These are phyloP conservation scores for Aspergillus melleus DNA, from an alignment of 2,329 filamentous ascomycete genomes.

Conservation along the genomic window DNA sequence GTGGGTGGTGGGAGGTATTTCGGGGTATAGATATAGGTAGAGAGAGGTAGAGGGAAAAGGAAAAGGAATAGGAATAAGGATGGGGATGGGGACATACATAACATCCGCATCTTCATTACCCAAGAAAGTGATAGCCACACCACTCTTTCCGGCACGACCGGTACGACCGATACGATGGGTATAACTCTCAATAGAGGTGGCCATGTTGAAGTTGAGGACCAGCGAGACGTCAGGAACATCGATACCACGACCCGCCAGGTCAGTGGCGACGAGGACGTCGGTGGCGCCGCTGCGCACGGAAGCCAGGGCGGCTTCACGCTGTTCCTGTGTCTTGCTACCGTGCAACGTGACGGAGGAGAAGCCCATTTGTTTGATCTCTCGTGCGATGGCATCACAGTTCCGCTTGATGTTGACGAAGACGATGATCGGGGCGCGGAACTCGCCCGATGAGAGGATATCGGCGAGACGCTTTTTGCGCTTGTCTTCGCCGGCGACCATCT, in stretches of 20 bases:
- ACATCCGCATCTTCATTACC: constrained; percentile 87
- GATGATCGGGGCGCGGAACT: constrained; percentile 88
- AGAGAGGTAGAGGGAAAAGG: neutral
- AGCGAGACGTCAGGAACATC: constrained; percentile 92
- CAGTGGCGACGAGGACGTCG: constrained; percentile 90
- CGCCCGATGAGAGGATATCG: constrained; percentile 78
- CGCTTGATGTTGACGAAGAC: constrained; percentile 99
- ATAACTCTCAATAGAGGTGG: constrained; percentile 86
- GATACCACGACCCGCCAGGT: constrained; percentile 94
- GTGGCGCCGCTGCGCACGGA: constrained; percentile 78
- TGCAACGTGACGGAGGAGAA: constrained; percentile 88
- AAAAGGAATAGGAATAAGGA: neutral
- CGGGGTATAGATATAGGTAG: too few species aligned
- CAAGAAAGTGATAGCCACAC: constrained; percentile 94
- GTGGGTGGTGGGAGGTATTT: neutral
- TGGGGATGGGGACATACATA: constrained; percentile 55
- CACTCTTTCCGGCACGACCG: constrained; percentile 93
- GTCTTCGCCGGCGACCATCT: constrained; percentile 87
- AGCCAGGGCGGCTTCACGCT: constrained; percentile 87
- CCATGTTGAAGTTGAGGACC: constrained; percentile 99
- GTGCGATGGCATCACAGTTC: constrained; percentile 92
- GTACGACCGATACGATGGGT: constrained; percentile 96
- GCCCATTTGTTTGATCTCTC: constrained; percentile 92
- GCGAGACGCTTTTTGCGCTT: constrained; percentile 94
- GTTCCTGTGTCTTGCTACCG: constrained; percentile 95